A percentile compares a stretch with the other conserved stretches of the same genome.
phyloP scores from a whole-genome alignment of 2,329 filamentous ascomycete species.

The Talaromyces piceae region DNA sequence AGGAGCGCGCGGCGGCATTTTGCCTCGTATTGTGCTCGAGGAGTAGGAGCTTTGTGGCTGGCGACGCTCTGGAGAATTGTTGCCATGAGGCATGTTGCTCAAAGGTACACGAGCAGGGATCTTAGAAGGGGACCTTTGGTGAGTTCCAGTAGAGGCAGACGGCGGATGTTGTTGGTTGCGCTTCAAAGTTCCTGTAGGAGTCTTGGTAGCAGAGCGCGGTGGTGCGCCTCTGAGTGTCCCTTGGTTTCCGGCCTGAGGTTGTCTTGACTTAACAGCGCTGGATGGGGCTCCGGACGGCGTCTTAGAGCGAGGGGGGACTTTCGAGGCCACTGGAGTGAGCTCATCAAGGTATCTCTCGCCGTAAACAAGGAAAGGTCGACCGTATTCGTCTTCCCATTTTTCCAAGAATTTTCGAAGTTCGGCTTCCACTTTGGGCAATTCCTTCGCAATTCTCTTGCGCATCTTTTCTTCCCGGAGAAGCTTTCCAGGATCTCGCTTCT shows the following conservation, averaged over 20 bases:
- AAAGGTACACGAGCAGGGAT: constrained; percentile 42
- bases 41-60: constrained; percentile 36
- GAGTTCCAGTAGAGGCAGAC: constrained; percentile 1
- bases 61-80: constrained; percentile 73
- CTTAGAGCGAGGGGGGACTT: constrained; percentile 50
- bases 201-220: constrained; percentile 40
- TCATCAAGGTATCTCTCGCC: constrained; percentile 85
- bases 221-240: constrained; percentile 31
- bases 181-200: constrained; percentile 37
- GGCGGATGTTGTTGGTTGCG: constrained; percentile 25
- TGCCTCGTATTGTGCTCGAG: constrained; percentile 38
- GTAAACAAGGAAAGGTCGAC: constrained; percentile 84
- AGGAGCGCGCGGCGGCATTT: constrained; percentile 46
- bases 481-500: constrained; percentile 89
- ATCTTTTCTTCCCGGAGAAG: constrained; percentile 95
- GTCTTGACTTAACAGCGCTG: constrained; percentile 20
- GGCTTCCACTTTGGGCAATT: constrained; percentile 80
- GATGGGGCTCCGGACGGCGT: constrained; percentile 34
- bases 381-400: constrained; percentile 88
- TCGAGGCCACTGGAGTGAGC: constrained; percentile 61
- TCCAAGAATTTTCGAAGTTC: constrained; percentile 80
- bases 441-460: constrained; percentile 93
- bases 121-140: constrained; percentile 39
- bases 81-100: constrained; percentile 43
- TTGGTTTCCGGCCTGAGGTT: constrained; percentile 22